These are phyloP conservation scores for Raffaelea deltoideospora DNA, from an alignment of 2,329 filamentous ascomycete genomes.

Conservation along the genomic window DNA sequence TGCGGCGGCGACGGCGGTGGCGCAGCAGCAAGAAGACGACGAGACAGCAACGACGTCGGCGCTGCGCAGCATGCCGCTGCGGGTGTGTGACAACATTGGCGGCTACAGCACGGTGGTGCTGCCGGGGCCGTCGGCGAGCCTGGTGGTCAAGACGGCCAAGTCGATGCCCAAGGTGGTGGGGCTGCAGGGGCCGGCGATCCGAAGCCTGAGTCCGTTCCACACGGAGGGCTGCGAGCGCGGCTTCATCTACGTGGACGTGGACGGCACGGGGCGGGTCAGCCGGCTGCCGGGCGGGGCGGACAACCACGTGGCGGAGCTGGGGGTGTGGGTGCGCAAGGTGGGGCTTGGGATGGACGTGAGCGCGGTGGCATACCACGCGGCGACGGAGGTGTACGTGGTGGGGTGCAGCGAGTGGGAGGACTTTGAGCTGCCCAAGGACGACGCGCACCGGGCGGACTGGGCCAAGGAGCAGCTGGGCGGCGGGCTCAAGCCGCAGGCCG, in stretches of 20 bases:
- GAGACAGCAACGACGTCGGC: no score
- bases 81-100: constrained; percentile 47
- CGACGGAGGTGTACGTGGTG: constrained; percentile 60
- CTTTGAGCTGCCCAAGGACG: constrained; percentile 77
- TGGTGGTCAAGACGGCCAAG: constrained; percentile 70
- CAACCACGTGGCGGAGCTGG: constrained; percentile 58
- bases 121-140: constrained; percentile 62
- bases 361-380: constrained; percentile 60
- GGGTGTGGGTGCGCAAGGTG: constrained; percentile 61
- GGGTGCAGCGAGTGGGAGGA: constrained; percentile 52
- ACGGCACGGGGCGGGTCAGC: constrained; percentile 59
- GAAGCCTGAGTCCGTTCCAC: constrained; percentile 61
- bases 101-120: constrained; percentile 75
- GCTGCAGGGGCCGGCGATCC: constrained; percentile 52
- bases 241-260: constrained; percentile 65
- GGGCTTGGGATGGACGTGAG: constrained; percentile 55
- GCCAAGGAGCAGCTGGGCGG: constrained; percentile 57
- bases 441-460: constrained; percentile 71
- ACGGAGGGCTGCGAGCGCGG: constrained; percentile 64
- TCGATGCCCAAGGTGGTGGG: constrained; percentile 61
- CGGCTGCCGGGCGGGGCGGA: constrained; percentile 51
- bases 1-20: constrained; percentile 33
- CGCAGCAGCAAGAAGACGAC: no score
- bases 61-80: constrained; percentile 33
- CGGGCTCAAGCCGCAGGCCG: constrained; percentile 47